Base-by-base conservation (phyloP, 805 yeast species). In the Saccharomyces paradoxus region DNA sequence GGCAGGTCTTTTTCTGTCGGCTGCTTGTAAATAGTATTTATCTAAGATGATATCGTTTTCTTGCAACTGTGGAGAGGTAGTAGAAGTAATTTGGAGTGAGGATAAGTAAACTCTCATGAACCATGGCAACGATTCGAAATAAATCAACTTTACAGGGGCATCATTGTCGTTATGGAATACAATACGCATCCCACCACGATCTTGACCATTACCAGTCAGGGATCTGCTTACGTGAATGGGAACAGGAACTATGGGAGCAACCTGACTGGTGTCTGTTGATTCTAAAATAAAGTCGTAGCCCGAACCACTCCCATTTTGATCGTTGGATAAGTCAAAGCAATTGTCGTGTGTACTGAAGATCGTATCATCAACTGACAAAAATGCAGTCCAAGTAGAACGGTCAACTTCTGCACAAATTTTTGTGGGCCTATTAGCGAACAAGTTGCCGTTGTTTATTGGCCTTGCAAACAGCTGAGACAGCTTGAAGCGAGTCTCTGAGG, bases 71-170 rank as follows among this genome's bases (percentile, higher is more conserved):
- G 2, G 81, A 37, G 22, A 37, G 12, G 22, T 37, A 3, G 44
- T 37, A 10, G 44, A 37, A 37, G 44, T 37, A 21, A 37, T 62
- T 2, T 73, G 66, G 54, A 90, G 70, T 0, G 96, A 82, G 60
- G 89, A 90, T 47, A 94, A 70, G 64, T 87, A 94, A 2, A 89
- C 70, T 60, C 92, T 80, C 82, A 90, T 84, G 67, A 81, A 94
- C 98, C 98, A 94, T 0, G 99, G 99, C 29, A 90, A 74, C 0
- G 89, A 77, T 68, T 94, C 97, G 60, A 83, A 84, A 62, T 87
- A 87, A 0, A 82, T 70, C 49, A 91, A 74, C 1, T 70, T 68
- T 2, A 82, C 77, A 0, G 79, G 70, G 4, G 71, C 68, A 6
- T 71, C 60, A 0, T 82, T 71, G 1, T 89, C 87, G 66, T 92